These are phyloP conservation scores for Chenopodium quinoa DNA, from an alignment of 148 eudicot species.

Conservation along the genomic window DNA sequence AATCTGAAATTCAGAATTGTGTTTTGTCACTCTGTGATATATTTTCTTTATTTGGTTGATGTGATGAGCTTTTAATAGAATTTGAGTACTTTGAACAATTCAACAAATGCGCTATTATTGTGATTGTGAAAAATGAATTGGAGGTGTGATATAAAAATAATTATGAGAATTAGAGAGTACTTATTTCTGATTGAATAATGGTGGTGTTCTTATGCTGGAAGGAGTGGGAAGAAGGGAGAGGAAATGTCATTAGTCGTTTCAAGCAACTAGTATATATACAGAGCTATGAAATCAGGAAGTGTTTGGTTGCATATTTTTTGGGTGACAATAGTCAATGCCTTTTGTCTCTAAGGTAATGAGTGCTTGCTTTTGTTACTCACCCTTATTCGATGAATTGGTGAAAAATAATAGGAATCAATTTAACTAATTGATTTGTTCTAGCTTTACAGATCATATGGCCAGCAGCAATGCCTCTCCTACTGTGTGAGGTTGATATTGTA, in stretches of 20 bases:
- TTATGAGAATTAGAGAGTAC: too few relatives aligned
- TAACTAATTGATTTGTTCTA: not conserved
- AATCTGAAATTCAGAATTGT: too few relatives aligned
- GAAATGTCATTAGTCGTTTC: not conserved
- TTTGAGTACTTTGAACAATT: too few relatives aligned
- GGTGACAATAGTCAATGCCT: not conserved
- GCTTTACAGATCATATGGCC: conserved; percentile 20
- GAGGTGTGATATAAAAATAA: too few relatives aligned
- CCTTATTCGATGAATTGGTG: not conserved
- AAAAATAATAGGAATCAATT: not conserved
- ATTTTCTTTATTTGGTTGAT: too few relatives aligned
- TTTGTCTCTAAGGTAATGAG: not conserved
- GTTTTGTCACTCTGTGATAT: too few relatives aligned
- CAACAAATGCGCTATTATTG: too few relatives aligned
- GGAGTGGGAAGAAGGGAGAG: not conserved
- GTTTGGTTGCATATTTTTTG: not conserved
- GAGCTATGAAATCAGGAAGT: too few relatives aligned
- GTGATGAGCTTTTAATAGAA: too few relatives aligned
- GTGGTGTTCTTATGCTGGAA: not conserved
- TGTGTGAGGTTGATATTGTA: not conserved
- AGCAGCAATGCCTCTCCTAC: conserved; percentile 10
- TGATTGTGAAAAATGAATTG: not conserved
- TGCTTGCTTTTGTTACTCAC: not conserved
- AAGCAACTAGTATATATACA: not conserved
- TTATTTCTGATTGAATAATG: not conserved